Base-by-base conservation (phyloP, 768 basidiomycete species). In the Pulveroboletus sp. region DNA sequence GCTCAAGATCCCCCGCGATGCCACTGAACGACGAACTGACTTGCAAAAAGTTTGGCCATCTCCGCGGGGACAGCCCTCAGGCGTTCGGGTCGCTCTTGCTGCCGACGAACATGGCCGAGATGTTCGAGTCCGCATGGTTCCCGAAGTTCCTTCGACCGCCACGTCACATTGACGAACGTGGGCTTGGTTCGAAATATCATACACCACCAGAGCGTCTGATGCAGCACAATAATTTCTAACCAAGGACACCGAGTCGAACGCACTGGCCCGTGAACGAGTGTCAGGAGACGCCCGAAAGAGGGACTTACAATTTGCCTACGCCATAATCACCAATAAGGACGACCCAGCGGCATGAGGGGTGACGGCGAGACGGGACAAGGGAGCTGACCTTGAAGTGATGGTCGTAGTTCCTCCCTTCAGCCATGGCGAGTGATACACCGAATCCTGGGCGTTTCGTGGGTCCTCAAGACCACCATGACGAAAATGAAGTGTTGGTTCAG, bases 31-130 rank as follows among this genome's bases (percentile, higher is more conserved):
- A 30, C 19, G 79, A 83, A 61, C 67, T 64, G 68, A 92, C 93
- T 78, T 31, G 93, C 73, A 69, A 97, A 97, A 11, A 75, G 74
- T 77, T 91, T 96, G 42, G 94, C 95, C 76, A 98, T 95, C 43
- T 99, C 96, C 26, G 94, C 97, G 27, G 95, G 87, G 32, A 98
- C 94, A 37, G 94, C 95, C 56, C 96, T 76, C 61, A 97, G 70
- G 68, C 98, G 96, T 73, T 96, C 93, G 78, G 84, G 80, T 99
- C 96, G 68, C 91, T 93, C 86, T 99, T 97, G 78, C 97, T 97
- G 13, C 93, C 93, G 11, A 95, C 92, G 32, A 94, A 80, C 91
- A 93, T 93, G 65, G 94, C 94, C 45, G 90, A 90, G 51, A 93
- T 93, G 75, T 88, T 93, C 46, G 86, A 85, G 65, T 89, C 86